Conservation (phyloP, 164 flowering plant genomes). For the Protea cynaroides region DNA sequence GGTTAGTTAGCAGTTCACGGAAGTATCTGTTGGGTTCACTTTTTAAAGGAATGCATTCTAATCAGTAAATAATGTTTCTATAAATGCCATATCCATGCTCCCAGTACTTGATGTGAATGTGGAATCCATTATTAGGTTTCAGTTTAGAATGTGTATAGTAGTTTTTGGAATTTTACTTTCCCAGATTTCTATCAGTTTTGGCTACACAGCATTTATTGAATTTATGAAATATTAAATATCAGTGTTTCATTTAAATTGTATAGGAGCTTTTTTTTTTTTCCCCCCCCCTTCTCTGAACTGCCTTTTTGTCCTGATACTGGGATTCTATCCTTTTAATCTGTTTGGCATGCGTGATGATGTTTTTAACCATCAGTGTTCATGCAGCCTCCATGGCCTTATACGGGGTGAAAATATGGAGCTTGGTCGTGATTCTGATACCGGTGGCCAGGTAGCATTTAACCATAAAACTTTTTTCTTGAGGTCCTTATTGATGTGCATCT, state of each 20-base stretch:
- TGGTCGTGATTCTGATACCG: conserved; percentile 99
- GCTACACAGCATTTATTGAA: too few species aligned
- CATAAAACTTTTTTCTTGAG: background rate
- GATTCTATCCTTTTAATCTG: background rate
- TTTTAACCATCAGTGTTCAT: conserved; percentile 25
- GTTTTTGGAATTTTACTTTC: too few species aligned
- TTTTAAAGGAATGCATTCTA: background rate
- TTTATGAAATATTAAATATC: too few species aligned
- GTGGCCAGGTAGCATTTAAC: conserved; percentile 77
- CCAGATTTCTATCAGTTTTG: too few species aligned
- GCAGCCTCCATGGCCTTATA: conserved; percentile 96
- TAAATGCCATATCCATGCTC: background rate
- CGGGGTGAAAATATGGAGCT: conserved; percentile 99
- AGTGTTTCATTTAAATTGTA: too few species aligned
- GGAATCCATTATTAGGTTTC: too few species aligned
- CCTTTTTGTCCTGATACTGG: background rate
- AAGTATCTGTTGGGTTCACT: background rate
- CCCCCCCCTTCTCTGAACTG: background rate
- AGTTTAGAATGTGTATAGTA: too few species aligned
- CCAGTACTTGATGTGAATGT: background rate
- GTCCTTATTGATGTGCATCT: background rate
- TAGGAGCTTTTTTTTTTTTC: too few species aligned
- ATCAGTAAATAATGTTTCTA: background rate
- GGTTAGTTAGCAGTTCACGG: background rate
- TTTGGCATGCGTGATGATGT: conserved; percentile 1